Base-by-base conservation (phyloP, 441 rosid species). In the Aquilaria agallochum region DNA sequence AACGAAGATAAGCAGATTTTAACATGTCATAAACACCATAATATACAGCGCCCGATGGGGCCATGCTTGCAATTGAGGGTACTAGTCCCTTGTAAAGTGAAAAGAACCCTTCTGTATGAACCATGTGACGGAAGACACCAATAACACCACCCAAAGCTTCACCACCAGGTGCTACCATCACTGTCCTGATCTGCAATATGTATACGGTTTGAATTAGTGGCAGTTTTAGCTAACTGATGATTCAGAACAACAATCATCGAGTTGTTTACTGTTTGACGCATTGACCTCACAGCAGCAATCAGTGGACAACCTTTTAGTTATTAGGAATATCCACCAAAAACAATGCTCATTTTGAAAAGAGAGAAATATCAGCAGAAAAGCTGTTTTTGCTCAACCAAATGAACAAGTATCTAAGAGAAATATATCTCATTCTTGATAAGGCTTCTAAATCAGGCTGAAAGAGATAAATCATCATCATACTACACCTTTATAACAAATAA, bases 11-110 rank as follows among this genome's bases (percentile, higher is more conserved):
- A 53, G 87, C 75, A 10, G 97, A 83, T 68, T 88, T 92, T 50
- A 92, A 53, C 14, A 92, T 85, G 70, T 92, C 94, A 31, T 90
- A 92, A 50, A 92, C 96, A 55, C 98, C 97, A 48, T 90, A 92
- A 74, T 83, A 92, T 70, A 90, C 96, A 5, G 97, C 98, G 51
- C 97, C 94, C 2, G 97, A 81, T 59, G 98, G 98, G 54, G 98
- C 98, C 96, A 92, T 90, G 76, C 92, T 85, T 56, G 82, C 77
- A 15, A 92, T 64, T 32, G 98, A 82, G 44, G 96, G 97, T 44
- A 83, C 64, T 59, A 92, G 80, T 65, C 97, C 98, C 83, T 92
- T 90, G 62, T 88, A 90, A 57, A 92, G 80, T 56, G 98, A 90
- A 60, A 83, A 86, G 83, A 89, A 84, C 30, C 96, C 98, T 82